Conservation (phyloP, 768 basidiomycete species). For the Trametes sanguinea region DNA sequence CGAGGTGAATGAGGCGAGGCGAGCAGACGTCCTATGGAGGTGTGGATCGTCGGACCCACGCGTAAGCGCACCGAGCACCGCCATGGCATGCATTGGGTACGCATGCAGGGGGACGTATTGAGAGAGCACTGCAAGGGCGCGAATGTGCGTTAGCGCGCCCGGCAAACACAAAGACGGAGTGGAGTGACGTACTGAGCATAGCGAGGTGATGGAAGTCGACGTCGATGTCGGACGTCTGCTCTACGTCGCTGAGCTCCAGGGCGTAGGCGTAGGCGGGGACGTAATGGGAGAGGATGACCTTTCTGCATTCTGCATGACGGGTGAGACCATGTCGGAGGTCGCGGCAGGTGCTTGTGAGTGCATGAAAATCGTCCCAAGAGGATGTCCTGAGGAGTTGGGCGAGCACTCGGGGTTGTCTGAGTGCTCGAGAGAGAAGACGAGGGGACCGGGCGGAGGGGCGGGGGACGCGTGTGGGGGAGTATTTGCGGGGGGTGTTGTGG, state of each 20-base stretch:
- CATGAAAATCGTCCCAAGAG: conserved; percentile 44
- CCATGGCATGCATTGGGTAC: conserved; percentile 70
- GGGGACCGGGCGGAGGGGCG: conserved; percentile 13
- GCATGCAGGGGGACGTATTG: conserved; percentile 63
- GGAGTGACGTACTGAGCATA: conserved; percentile 57
- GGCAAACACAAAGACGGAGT: conserved; percentile 16
- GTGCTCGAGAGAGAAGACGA: conserved; percentile 1
- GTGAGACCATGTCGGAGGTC: conserved; percentile 38
- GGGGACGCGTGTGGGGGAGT: conserved; percentile 1
- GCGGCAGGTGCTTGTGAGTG: conserved; percentile 40
- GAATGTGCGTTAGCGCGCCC: background rate
- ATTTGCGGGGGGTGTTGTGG: background rate
- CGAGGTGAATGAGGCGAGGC: conserved; percentile 51
- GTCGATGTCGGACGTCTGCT: conserved; percentile 47
- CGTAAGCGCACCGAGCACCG: conserved; percentile 36
- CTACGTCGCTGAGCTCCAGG: conserved; percentile 42
- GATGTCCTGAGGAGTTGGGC: conserved; percentile 35
- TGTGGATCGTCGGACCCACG: conserved; percentile 37
- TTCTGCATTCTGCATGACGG: conserved; percentile 33
- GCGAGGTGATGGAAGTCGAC: conserved; percentile 62
- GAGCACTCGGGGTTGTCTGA: conserved; percentile 23
- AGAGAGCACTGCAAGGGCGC: conserved; percentile 53
- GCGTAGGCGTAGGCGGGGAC: conserved; percentile 59
- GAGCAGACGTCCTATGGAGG: conserved; percentile 36
- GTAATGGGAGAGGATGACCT: conserved; percentile 47